phyloP scores from a whole-genome alignment of 108 stramenopile genomes.

The Schizochytrium sp. region DNA sequence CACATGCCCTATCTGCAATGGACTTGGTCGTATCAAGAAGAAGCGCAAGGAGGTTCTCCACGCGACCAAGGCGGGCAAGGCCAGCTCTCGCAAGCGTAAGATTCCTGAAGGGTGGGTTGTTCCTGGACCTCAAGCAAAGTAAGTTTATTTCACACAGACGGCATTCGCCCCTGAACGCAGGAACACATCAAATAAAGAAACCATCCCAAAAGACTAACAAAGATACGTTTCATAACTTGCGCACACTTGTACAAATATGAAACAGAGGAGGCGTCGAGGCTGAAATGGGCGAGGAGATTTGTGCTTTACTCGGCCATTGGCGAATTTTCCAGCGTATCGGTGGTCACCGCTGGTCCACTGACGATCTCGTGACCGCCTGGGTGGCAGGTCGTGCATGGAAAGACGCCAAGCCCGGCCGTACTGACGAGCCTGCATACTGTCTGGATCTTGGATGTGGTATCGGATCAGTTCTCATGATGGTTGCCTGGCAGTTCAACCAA shows the following conservation, averaged over 20 bases:
- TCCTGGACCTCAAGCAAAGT: constrained; percentile 12
- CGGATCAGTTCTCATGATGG: constrained; percentile 64
- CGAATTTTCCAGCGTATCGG: constrained; percentile 60
- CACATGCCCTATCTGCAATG: constrained; percentile 6
- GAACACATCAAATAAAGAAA: not conserved
- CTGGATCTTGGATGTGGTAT: constrained; percentile 66
- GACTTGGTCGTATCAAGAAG: constrained; percentile 32
- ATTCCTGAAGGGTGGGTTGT: constrained; percentile 38
- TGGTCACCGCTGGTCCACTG: constrained; percentile 65
- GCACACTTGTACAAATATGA: not conserved
- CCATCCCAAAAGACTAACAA: not conserved
- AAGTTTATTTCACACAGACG: not conserved
- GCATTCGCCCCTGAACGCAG: not conserved
- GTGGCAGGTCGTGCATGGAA: constrained; percentile 53
- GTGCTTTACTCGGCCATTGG: constrained; percentile 60
- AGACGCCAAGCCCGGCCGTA: not conserved
- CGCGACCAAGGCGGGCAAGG: not conserved
- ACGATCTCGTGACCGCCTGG: constrained; percentile 65
- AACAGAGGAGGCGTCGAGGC: constrained; percentile 46
- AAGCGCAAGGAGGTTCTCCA: constrained; percentile 41
- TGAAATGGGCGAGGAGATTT: constrained; percentile 56
- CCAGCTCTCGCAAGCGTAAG: not conserved
- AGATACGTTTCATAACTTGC: not conserved
- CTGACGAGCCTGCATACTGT: not conserved
- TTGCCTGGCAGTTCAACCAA: constrained; percentile 51